phyloP scores from a whole-genome alignment of 2,329 filamentous ascomycete genomes.

The Colletotrichum abscissum region DNA sequence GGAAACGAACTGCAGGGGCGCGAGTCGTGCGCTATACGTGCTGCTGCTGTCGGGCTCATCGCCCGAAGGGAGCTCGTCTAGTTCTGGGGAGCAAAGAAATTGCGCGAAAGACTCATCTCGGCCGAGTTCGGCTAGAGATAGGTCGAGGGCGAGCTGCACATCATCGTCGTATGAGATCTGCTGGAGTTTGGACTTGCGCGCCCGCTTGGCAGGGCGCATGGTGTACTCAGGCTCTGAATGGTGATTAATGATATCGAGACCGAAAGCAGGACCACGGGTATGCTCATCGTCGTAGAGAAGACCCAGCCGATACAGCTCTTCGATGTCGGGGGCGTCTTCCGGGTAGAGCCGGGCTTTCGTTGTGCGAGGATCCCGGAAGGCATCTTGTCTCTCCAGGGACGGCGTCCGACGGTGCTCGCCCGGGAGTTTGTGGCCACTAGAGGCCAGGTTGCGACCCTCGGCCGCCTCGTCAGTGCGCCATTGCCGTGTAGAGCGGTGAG shows the following conservation, averaged over 20 bases:
- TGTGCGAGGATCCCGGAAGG: conserved; percentile 55
- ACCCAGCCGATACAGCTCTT: conserved; percentile 56
- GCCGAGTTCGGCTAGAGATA: conserved; percentile 56
- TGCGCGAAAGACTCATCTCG: conserved; percentile 52
- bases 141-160: conserved; percentile 48
- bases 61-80: conserved; percentile 37
- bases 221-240: conserved; percentile 50
- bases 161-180: conserved; percentile 39
- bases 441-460: conserved; percentile 50
- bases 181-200: conserved; percentile 41
- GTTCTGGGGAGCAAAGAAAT: conserved; percentile 44
- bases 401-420: conserved; percentile 46
- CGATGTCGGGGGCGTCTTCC: conserved; percentile 49
- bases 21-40: conserved; percentile 33
- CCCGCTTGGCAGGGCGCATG: conserved; percentile 48
- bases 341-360: conserved; percentile 41
- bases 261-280: conserved; percentile 48
- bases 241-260: conserved; percentile 52
- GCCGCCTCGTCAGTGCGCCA: conserved; percentile 21
- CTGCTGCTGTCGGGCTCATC: conserved; percentile 35
- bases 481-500: not conserved
- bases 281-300: conserved; percentile 57
- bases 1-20: conserved; percentile 53
- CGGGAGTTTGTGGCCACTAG: conserved; percentile 48
- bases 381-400: conserved; percentile 58